Base-by-base conservation (phyloP, 2,329 filamentous ascomycete species). In the Botrytis galanthina region DNA sequence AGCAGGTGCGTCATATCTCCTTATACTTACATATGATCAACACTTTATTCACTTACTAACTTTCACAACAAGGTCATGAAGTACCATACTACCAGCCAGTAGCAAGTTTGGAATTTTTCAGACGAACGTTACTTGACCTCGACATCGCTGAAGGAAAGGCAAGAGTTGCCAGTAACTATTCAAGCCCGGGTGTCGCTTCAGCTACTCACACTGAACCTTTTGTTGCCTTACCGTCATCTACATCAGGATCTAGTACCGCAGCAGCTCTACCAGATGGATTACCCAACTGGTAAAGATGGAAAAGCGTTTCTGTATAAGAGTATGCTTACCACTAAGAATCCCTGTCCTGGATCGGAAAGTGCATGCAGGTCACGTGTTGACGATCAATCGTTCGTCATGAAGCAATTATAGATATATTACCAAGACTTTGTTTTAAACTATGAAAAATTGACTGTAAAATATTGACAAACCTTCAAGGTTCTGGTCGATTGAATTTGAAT, bases 61-160 rank as follows among this genome's bases (percentile, higher is more conserved):
- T 29, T 46, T n/a, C 42, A 26, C 64, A n/a, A 57, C 60, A 73
- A 64, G 78, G 76, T 3, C 78, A 79, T 35, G 71, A 76, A 67
- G 75, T 80, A 20, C 76, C 80, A 1, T 76, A 73, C 32, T 78
- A 80, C 67, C 76, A 79, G 71, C 78, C 79, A 26, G 74, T 74
- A 42, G 76, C 79, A 4, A 69, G 73, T 46, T 73, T 80, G 12
- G 78, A 80, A 59, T 48, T 82, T 59, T 81, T 80, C 74, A 75
- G 76, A 44, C 75, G 80, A 54, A 76, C 75, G 20, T 70, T 80
- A n/a, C n/a, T 74, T 3, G 75, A 76, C n/a, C 60, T 79, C 18
- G 80, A 81, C 69, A 44, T 81, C 16, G 76, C 87, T 0, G 89
- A 87, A 26, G 88, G 88, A 0, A 75, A 73, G 9, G 37, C 70